A percentile compares a stretch with the other conserved stretches of the same genome.
These are phyloP conservation scores for Russula sp. DNA, from an alignment of 768 basidiomycete species.

Conservation along the genomic window DNA sequence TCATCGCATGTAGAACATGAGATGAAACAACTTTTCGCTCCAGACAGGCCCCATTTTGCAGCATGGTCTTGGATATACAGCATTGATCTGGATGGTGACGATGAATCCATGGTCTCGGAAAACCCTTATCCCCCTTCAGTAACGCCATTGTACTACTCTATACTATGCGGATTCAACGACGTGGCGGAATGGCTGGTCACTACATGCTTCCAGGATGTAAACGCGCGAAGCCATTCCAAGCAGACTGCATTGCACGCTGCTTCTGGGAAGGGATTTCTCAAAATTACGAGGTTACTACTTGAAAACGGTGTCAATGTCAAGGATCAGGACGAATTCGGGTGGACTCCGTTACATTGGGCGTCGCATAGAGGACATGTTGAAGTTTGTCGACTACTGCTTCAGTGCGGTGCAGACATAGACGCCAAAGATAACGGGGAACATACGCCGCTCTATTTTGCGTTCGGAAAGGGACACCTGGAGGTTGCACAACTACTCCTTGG, in stretches of 20 bases:
- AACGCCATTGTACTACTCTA: not conserved
- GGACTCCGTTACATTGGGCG: not conserved
- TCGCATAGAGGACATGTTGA: not conserved
- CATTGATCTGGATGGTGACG: too few species aligned
- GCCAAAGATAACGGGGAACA: not conserved
- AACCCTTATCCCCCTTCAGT: too few species aligned
- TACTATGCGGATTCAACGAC: not conserved
- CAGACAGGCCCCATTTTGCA: not conserved
- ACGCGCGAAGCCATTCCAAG: too few species aligned
- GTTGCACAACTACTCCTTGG: not conserved
- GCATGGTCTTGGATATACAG: not conserved
- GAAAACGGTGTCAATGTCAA: not conserved
- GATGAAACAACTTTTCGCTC: not conserved
- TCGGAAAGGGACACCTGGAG: not conserved
- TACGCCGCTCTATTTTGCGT: too few species aligned
- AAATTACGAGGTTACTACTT: too few species aligned
- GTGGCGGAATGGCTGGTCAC: not conserved
- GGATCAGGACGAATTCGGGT: accelerated
- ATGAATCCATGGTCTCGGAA: too few species aligned
- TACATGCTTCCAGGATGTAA: not conserved
- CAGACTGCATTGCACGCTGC: not conserved
- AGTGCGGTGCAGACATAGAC: not conserved
- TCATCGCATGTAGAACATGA: not conserved
- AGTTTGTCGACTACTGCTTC: not conserved
- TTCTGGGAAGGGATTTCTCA: not conserved